Percentiles rank a stretch among this genome's conserved stretches.
phyloP scores from a whole-genome alignment of 805 yeast genomes.

The Ogataea neopini region DNA sequence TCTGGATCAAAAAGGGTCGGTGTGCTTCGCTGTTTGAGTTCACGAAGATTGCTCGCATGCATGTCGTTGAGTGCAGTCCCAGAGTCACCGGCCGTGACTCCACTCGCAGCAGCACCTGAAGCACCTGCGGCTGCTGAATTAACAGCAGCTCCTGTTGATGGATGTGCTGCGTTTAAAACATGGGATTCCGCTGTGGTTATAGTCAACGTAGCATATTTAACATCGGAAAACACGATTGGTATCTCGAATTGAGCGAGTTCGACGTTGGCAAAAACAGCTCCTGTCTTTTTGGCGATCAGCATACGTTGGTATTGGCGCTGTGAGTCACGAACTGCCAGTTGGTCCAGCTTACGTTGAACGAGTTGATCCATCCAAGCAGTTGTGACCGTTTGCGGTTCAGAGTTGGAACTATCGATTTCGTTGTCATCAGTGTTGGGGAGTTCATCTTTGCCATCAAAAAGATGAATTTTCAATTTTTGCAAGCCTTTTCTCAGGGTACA shows the following conservation, averaged over 20 bases:
- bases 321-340: conserved; percentile 28
- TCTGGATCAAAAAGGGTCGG: conserved; percentile 66
- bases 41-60: conserved; percentile 23
- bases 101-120: too few relatives aligned
- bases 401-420: not conserved
- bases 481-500: conserved; percentile 70
- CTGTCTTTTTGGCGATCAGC: conserved; percentile 14
- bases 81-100: too few relatives aligned
- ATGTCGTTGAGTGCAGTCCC: conserved; percentile 29
- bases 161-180: conserved; percentile 16
- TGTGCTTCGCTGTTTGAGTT: conserved; percentile 9
- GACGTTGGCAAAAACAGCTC: conserved; percentile 32
- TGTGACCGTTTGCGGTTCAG: conserved; percentile 28
- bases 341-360: conserved; percentile 56
- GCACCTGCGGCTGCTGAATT: too few relatives aligned
- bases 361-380: conserved; percentile 76
- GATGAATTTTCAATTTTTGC: conserved; percentile 50
- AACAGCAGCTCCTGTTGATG: too few relatives aligned
- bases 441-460: conserved; percentile 13
- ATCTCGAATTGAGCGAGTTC: conserved; percentile 68
- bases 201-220: conserved; percentile 40
- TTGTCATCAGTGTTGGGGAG: not conserved
- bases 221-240: conserved; percentile 71
- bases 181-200: conserved; percentile 30
- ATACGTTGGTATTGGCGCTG: conserved; percentile 13